A percentile compares a stretch with the other conserved stretches of the same genome.
phyloP scores from a whole-genome alignment of 2,329 filamentous ascomycete species.

The Clarireedia paspali region DNA sequence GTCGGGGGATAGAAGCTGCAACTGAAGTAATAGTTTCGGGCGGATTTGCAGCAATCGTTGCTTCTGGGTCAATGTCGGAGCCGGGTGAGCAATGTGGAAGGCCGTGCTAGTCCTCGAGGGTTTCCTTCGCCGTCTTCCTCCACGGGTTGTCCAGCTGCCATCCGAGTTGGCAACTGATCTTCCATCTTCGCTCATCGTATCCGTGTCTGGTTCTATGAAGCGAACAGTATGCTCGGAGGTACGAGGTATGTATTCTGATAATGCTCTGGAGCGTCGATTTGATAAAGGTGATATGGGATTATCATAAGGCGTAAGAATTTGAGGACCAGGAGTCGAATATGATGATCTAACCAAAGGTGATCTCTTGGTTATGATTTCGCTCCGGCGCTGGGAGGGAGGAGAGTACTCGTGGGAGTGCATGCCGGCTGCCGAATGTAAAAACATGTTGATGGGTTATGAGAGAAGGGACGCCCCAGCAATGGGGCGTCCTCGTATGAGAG shows the following conservation, averaged over 20 bases:
- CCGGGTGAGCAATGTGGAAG: slow-evolving; percentile 61
- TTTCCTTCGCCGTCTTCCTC: slow-evolving; percentile 35
- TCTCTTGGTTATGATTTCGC: slow-evolving; percentile 16
- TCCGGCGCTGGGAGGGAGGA: slow-evolving; percentile 11
- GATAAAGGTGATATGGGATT: slow-evolving; percentile 13
- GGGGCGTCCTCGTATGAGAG: slow-evolving; percentile 6
- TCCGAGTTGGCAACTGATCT: slow-evolving; percentile 27
- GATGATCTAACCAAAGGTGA: slow-evolving; percentile 25
- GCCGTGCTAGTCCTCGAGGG: slow-evolving; percentile 49
- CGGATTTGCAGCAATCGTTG: slow-evolving; percentile 55
- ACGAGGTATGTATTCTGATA: slow-evolving; percentile 21
- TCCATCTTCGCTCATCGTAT: slow-evolving; percentile 28
- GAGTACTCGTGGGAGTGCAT: slow-evolving; percentile 27
- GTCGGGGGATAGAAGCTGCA: slow-evolving; percentile 57
- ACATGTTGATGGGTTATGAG: slow-evolving; percentile 20
- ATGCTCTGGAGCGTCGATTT: slow-evolving; percentile 15
- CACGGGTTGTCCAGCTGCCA: slow-evolving; percentile 18
- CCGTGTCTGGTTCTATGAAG: slow-evolving; percentile 24
- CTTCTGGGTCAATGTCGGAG: slow-evolving; percentile 49
- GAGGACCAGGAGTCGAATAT: slow-evolving; percentile 23
- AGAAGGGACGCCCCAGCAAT: slow-evolving; percentile 9
- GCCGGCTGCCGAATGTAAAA: slow-evolving; percentile 25
- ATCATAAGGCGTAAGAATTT: slow-evolving; percentile 21
- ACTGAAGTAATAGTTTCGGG: slow-evolving; percentile 61
- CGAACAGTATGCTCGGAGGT: slow-evolving; percentile 20